Evolutionary conservation across 345 rosid species (phyloP), one percentile per base, ranked within the genome.

Genomic region (Eucalyptus regnans): DNA sequence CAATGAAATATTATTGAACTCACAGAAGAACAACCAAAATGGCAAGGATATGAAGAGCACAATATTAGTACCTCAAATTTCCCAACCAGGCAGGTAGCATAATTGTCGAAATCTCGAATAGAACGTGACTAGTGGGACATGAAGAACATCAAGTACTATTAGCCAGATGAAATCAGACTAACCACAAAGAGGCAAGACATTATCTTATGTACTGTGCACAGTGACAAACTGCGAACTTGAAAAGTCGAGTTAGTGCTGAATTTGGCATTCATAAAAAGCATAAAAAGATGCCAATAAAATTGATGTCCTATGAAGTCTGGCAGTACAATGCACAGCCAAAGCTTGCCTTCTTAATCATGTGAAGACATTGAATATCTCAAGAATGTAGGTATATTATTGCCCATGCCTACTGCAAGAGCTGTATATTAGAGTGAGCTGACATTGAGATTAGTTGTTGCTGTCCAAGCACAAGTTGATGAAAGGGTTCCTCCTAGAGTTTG

Each of bases 41-140:
- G 89, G 58, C 50, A 86, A 88, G 44, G 23, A 87, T 46, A 86
- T 37, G 46, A 41, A 62, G 64, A 80, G 56, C 80, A 88, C 79
- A 66, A 87, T 9, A 54, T 27, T 52, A 68, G 88, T 95, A 96
- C 99, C 99, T 97, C 99, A 58, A 94, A 97, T 92, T 95, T 95
- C 52, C 96, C 98, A 31, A 95, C 97, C 66, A 86, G 95, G 94
- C 99, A 96, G 27, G 99, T 97, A 50, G 98, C 99, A 13, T 93
- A 89, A 88, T 91, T 92, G 94, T 97, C 98, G 87, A 95, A 96
- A 92, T 97, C 99, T 90, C 99, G 92, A 88, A 97, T 92, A 64
- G 98, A 95, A 86, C 96, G 95, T 86, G 99, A 96, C 99, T 97
- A 86, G 88, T 79, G 90, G 85, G 88, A 68, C 44, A 84, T 48